These are phyloP conservation scores for Naematelia encephala DNA, from an alignment of 768 basidiomycete species.

Conservation along the genomic window DNA sequence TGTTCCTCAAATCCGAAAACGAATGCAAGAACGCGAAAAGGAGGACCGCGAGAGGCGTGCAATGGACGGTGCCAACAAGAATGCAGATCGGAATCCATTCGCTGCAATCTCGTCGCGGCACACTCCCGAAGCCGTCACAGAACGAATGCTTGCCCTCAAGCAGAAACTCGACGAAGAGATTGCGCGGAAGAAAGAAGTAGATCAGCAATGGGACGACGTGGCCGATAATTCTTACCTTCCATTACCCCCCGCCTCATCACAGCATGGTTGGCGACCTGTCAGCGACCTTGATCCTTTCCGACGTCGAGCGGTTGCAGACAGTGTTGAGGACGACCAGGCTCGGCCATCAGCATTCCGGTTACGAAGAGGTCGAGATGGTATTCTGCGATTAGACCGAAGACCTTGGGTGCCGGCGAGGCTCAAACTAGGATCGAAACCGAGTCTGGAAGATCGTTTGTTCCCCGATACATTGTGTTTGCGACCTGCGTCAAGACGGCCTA, in stretches of 20 bases:
- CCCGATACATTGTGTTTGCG: conserved; percentile 15
- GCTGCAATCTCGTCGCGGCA: conserved; percentile 20
- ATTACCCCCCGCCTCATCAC: conserved; percentile 59
- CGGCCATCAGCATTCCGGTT: conserved; percentile 59
- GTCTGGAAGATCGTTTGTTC: conserved; percentile 29
- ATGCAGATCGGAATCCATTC: not conserved
- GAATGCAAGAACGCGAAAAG: conserved; percentile 25
- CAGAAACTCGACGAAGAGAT: conserved; percentile 64
- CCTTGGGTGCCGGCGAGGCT: conserved; percentile 7
- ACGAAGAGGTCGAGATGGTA: conserved; percentile 78
- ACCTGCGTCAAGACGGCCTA: conserved; percentile 16
- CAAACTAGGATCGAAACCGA: not conserved
- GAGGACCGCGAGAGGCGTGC: conserved; percentile 43
- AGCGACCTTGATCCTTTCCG: conserved; percentile 60
- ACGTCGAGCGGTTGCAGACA: conserved; percentile 3
- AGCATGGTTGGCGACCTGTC: conserved; percentile 39
- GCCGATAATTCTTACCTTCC: conserved; percentile 77
- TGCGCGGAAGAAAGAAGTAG: conserved; percentile 64
- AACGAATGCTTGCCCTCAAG: conserved; percentile 62
- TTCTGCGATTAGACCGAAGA: conserved; percentile 71
- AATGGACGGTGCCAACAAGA: conserved; percentile 17
- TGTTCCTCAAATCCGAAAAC: conserved; percentile 27
- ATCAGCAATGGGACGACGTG: conserved; percentile 80
- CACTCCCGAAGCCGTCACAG: conserved; percentile 52
- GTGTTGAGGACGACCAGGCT: conserved; percentile 17